Conservation (phyloP, 192 early-diverging fungal species). For the Gonapodya sp. region DNA sequence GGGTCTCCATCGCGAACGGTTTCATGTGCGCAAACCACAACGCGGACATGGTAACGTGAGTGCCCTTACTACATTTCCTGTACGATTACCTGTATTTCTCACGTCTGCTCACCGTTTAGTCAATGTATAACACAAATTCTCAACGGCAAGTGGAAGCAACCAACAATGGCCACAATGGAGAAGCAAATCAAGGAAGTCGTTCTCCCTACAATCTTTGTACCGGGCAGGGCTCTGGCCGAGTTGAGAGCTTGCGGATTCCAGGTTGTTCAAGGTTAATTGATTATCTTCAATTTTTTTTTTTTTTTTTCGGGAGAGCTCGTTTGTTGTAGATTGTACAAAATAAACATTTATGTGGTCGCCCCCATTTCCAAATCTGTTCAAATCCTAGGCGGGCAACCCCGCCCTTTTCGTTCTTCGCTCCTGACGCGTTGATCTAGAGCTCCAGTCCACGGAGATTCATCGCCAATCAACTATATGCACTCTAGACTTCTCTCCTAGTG, state of each 20-base stretch:
- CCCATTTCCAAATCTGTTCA: too few species aligned
- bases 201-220: not conserved
- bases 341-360: too few species aligned
- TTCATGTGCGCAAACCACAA: not conserved
- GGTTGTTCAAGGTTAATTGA: not conserved
- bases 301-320: too few species aligned
- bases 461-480: not conserved
- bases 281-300: too few species aligned
- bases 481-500: not conserved
- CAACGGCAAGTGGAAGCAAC: not conserved
- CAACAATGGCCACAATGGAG: not conserved
- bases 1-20: not conserved
- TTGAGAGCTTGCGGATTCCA: not conserved
- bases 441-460: too few species aligned
- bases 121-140: not conserved
- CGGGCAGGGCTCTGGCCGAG: not conserved
- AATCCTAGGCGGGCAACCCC: too few species aligned
- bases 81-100: not conserved
- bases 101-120: not conserved
- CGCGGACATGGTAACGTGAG: not conserved
- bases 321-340: too few species aligned
- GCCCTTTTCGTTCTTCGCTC: too few species aligned
- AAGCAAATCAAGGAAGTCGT: not conserved
- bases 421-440: too few species aligned
- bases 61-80: not conserved